A percentile compares a stretch with the other conserved stretches of the same genome.
phyloP scores from a whole-genome alignment of 441 rosid species.

The Jatropha podagrica region DNA sequence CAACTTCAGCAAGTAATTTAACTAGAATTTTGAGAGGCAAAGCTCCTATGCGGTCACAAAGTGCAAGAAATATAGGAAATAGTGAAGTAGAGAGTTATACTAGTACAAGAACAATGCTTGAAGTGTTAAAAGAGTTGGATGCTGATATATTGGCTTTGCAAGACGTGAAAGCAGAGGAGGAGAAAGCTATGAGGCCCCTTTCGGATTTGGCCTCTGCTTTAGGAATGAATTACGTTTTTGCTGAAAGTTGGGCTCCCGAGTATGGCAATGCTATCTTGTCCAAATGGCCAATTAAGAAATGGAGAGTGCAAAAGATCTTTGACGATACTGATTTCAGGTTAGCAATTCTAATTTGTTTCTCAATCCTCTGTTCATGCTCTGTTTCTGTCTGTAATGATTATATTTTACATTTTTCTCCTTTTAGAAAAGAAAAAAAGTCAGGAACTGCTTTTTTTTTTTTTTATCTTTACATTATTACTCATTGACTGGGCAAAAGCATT shows the following conservation, averaged over 20 bases:
- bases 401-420: background rate
- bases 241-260: conserved; percentile 99
- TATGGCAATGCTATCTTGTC: conserved; percentile 92
- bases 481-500: background rate
- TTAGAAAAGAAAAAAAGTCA: background rate
- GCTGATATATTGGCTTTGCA: conserved; percentile 88
- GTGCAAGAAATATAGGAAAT: conserved; percentile 15
- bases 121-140: conserved; percentile 72
- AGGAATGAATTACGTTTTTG: conserved; percentile 86
- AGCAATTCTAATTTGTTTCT: background rate
- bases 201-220: conserved; percentile 84
- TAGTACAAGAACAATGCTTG: conserved; percentile 57
- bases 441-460: too few species aligned
- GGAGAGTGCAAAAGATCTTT: conserved; percentile 69
- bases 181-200: conserved; percentile 81
- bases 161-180: conserved; percentile 97
- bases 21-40: conserved; percentile 41
- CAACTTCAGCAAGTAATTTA: conserved; percentile 28
- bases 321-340: conserved; percentile 90
- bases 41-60: conserved; percentile 42
- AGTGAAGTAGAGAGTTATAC: conserved; percentile 29
- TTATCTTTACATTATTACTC: background rate
- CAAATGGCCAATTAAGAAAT: conserved; percentile 77
- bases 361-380: background rate
- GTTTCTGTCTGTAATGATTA: background rate